Conservation (phyloP, 2,329 filamentous ascomycete species). For the Phialophora tarda region DNA sequence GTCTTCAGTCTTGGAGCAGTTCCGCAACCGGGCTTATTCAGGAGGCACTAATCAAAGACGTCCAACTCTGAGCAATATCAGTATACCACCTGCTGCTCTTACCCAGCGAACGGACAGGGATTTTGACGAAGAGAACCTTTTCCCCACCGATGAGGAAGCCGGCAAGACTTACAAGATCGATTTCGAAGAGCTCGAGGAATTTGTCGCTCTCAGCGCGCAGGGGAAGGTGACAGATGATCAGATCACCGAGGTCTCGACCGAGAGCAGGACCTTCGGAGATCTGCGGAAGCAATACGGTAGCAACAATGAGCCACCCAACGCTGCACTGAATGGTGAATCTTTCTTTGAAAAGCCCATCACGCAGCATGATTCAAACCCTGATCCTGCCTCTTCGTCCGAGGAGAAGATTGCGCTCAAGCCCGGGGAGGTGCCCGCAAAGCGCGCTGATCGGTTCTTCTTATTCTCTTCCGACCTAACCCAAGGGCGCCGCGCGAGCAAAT, state of each 20-base stretch:
- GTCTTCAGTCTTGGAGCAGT: constrained; percentile 60
- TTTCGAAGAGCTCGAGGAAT: constrained; percentile 92
- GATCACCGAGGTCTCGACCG: constrained; percentile 41
- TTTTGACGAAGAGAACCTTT: constrained; percentile 80
- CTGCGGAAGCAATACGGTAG: constrained; percentile 53
- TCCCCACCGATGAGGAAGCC: constrained; percentile 77
- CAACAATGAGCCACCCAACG: constrained; percentile 47
- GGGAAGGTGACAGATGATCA: constrained; percentile 52
- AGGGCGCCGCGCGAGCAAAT: constrained; percentile 86
- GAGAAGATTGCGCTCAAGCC: constrained; percentile 54
- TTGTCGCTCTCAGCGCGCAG: constrained; percentile 68
- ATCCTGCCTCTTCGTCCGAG: constrained; percentile 49
- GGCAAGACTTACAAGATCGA: constrained; percentile 82
- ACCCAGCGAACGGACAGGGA: constrained; percentile 59
- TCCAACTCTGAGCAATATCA: constrained; percentile 64
- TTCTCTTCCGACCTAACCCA: constrained; percentile 95
- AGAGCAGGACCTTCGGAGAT: constrained; percentile 66
- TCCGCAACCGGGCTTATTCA: constrained; percentile 70
- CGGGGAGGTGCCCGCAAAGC: constrained; percentile 41
- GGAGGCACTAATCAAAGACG: constrained; percentile 67
- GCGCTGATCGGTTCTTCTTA: constrained; percentile 88
- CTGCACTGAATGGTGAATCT: constrained; percentile 40
- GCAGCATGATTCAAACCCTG: constrained; percentile 34
- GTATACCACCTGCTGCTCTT: constrained; percentile 48
- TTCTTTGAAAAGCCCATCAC: constrained; percentile 38